Evolutionary conservation across 371 early-diverging fungal species (phyloP).

Genomic region (Mucor velutinosus): DNA sequence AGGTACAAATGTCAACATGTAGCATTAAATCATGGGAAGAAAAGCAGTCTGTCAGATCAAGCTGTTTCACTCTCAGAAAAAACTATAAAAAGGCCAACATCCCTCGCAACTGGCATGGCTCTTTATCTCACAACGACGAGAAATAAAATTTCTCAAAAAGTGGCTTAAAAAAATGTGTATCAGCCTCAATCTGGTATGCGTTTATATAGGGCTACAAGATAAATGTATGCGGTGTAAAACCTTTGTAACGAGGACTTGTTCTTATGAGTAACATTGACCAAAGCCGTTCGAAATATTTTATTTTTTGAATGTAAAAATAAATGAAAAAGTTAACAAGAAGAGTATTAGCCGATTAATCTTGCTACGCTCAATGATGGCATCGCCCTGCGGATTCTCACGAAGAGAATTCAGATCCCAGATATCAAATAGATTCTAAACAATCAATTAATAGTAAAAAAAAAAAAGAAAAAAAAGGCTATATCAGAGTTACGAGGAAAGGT

Average conservation of each 20-base stretch:
- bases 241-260: slow-evolving; percentile 14
- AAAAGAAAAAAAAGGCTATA: no score
- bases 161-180: slow-evolving; percentile 15
- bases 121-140: slow-evolving; percentile 21
- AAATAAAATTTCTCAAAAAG: slow-evolving; percentile 17
- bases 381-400: no score
- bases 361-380: no score
- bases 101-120: neutral
- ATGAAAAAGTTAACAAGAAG: neutral
- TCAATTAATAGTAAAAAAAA: no score
- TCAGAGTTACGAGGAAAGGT: no score
- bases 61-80: neutral
- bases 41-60: neutral
- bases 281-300: slow-evolving; percentile 13
- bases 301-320: neutral
- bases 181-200: slow-evolving; percentile 3
- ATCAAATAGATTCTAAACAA: no score
- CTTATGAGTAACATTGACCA: slow-evolving; percentile 16
- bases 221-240: slow-evolving; percentile 14
- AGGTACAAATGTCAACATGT: neutral
- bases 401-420: no score
- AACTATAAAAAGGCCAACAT: neutral
- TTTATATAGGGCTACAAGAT: slow-evolving; percentile 14
- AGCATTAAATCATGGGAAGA: neutral
- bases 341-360: no score